A percentile compares a stretch with the other conserved stretches of the same genome.
Evolutionary conservation across 202 grass and related monocot species (phyloP).

Genomic region (Tripidium arundinaceum): DNA sequence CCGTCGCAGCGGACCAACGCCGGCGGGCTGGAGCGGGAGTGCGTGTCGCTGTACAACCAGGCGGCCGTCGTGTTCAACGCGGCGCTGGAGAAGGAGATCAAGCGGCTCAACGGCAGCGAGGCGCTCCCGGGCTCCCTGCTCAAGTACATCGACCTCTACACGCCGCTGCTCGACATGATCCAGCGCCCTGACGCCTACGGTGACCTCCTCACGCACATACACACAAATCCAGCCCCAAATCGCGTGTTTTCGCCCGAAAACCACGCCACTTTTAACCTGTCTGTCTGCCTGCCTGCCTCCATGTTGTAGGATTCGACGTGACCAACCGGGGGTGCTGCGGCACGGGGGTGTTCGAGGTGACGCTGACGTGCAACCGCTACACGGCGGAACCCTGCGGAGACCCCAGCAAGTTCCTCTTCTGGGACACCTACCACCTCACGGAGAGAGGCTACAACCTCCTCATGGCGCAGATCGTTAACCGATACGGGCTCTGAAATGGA

Average conservation of each 20-base stretch:
- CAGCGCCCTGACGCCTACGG: constrained; percentile 53
- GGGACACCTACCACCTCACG: constrained; percentile 82
- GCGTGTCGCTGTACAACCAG: constrained; percentile 69
- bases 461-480: constrained; percentile 30
- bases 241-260: background rate
- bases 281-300: no score
- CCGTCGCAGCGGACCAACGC: constrained; percentile 79
- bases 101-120: constrained; percentile 47
- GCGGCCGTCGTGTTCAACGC: constrained; percentile 56
- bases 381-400: constrained; percentile 52
- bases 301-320: constrained; percentile 60
- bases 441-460: constrained; percentile 71
- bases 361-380: constrained; percentile 58
- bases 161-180: constrained; percentile 70
- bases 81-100: constrained; percentile 52
- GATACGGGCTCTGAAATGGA: constrained; percentile 36
- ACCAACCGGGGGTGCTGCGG: constrained; percentile 66
- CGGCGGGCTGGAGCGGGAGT: constrained; percentile 58
- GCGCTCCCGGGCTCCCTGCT: constrained; percentile 42
- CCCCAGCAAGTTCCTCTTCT: constrained; percentile 61
- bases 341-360: constrained; percentile 71
- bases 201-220: background rate
- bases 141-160: constrained; percentile 62
- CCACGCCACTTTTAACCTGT: background rate
- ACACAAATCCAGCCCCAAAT: background rate